Conservation (phyloP, 768 basidiomycete species). For the Daedalea quercina region DNA sequence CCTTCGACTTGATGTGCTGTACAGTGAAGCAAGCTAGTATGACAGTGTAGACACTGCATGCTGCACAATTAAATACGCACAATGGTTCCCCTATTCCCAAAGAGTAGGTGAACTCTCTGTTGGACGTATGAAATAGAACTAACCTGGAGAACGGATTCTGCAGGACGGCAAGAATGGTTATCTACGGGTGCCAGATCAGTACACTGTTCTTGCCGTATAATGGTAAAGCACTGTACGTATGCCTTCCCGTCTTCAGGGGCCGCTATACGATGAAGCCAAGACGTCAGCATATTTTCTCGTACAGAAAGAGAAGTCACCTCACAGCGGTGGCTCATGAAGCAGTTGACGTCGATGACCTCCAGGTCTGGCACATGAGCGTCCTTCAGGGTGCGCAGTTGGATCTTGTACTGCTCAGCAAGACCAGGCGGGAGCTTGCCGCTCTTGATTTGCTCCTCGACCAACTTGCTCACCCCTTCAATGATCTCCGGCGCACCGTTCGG, state of each 20-base stretch:
- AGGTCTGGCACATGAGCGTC: slow-evolving; percentile 11
- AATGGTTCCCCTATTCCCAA: slow-evolving; percentile 25
- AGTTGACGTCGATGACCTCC: slow-evolving; percentile 13
- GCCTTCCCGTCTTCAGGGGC: not conserved
- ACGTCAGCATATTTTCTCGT: not conserved
- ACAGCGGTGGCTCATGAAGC: not conserved
- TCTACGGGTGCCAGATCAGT: not conserved
- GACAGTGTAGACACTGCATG: too few species aligned
- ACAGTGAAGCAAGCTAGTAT: not conserved
- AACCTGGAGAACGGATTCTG: not conserved
- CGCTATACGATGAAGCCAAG: slow-evolving; percentile 9
- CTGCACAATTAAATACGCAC: too few species aligned
- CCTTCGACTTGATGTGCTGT: slow-evolving; percentile 17
- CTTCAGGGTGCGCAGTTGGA: slow-evolving; percentile 17
- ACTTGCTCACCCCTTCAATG: not conserved
- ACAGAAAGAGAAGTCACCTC: not conserved
- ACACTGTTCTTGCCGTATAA: not conserved
- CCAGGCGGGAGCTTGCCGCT: slow-evolving; percentile 17
- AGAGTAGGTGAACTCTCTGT: slow-evolving; percentile 4
- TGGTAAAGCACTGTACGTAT: not conserved
- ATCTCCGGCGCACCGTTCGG: not conserved
- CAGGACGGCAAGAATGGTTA: not conserved
- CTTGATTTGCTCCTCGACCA: slow-evolving; percentile 18
- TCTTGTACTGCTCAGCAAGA: slow-evolving; percentile 18
- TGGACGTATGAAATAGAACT: not conserved